Base-by-base conservation (phyloP, 768 basidiomycete genomes). In the Pleurotus ostreatus region DNA sequence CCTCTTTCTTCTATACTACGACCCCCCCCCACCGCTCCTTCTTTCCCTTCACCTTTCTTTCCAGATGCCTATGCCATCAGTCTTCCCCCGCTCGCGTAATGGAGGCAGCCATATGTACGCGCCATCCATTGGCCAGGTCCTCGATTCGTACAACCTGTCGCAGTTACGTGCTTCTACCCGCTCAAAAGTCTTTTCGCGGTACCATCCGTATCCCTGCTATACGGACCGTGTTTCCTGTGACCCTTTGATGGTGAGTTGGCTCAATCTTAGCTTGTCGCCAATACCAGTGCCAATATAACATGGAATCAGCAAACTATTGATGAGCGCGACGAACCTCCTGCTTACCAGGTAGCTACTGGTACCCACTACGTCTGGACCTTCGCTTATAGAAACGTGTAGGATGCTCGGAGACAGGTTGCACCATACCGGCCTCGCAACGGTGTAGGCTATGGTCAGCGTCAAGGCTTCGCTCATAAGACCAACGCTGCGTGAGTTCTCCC, bases 151-250 rank as follows among this genome's bases (percentile, higher is more conserved):
- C 37, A 15, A 25, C 20, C 5, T 11, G 9, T 53, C 51, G 12
- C 51, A 53, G 22, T 37, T 53, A n/a, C 39, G 51, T 11, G 37
- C 25, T 40, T 22, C 51, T 2, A 34, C 39, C 18, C 37, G 39
- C 2, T 53, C 41, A 11, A 53, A 53, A 18, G 37, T 40, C 22
- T 40, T 40, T 11, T 16, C 13, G 15, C 51, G 51, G 13, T 41
- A 53, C 37, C 51, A 53, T 22, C 51, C 51, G 2, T 53, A 53
- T n/a, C 16, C 38, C 8, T 39, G 39, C 15, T 53, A 53, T 39
- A 38, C n/a, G 18, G 51, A 53, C 51, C 20, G 34, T 2, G 20
- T 53, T 11, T 22, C 34, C 9, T 40, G 20, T 1, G 39, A 13
- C 16, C n/a, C 18, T 39, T 40, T 40, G 12, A 15, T 53, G 18